Evolutionary conservation across 2,329 filamentous ascomycete genomes (phyloP).

Genomic region (Aspergillus novofumigatus): DNA sequence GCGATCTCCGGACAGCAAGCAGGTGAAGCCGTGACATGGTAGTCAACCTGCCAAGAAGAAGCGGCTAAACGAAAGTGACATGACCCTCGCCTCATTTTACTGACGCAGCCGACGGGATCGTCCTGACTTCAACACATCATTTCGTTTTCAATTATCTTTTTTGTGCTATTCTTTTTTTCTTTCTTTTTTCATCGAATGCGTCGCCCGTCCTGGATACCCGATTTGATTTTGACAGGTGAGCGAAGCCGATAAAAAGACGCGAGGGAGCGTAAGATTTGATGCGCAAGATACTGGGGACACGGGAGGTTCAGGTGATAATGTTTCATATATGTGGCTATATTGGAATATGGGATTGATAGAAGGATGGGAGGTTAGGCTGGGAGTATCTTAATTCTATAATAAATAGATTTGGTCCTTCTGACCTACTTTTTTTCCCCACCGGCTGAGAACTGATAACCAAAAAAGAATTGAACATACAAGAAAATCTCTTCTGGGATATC

Average conservation of each 20-base stretch:
- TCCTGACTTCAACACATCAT: constrained; percentile 19
- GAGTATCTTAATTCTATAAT: neutral
- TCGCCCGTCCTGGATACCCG: constrained; percentile 29
- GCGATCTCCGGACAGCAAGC: neutral
- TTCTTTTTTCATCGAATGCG: neutral
- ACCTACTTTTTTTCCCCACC: neutral
- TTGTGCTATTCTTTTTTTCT: constrained; percentile 11
- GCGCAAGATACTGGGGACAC: too few species aligned
- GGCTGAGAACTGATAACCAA: neutral
- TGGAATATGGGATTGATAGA: neutral
- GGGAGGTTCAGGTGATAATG: neutral
- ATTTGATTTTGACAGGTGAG: constrained; percentile 20
- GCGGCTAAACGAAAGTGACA: constrained; percentile 7
- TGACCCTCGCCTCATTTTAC: constrained; percentile 1
- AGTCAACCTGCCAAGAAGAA: constrained; percentile 17
- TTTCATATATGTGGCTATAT: neutral
- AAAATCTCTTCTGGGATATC: neutral
- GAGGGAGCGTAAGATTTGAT: neutral
- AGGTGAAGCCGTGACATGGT: constrained; percentile 5
- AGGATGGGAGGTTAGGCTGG: neutral
- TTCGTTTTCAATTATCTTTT: constrained; percentile 4
- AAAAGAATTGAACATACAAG: neutral
- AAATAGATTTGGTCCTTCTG: neutral
- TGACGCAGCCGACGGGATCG: neutral
- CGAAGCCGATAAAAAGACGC: neutral